Base-by-base conservation (phyloP, 139 green algal species). In the Chlorokybus atmophyticus region DNA sequence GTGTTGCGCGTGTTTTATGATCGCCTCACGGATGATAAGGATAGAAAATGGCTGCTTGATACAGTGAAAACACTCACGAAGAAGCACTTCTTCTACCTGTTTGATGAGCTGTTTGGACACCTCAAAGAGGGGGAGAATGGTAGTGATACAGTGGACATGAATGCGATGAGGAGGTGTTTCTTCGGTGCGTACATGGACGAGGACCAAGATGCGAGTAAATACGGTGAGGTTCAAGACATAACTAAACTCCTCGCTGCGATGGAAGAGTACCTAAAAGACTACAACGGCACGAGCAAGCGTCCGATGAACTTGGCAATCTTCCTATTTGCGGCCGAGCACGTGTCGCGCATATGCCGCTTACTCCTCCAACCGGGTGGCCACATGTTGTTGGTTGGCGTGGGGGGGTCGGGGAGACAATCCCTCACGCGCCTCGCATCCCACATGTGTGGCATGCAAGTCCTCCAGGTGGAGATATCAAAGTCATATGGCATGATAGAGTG, bases 51-150 rank as follows among this genome's bases (percentile, higher is more conserved):
- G 74, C 51, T 80, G 32, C 55, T 59, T 1, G 38, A 28, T 3
- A 39, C 32, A 52, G 40, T 70, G 40, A 63, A 69, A 32, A 69
- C 73, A 44, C 52, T 82, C 21, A 71, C 57, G 14, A 76, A 83
- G 54, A 57, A 57, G 21, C 78, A 85, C 71, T 90, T 86, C 59
- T 79, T 80, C 64, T 68, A 85, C 66, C 77, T 80, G 50, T 69
- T 84, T 32, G 32, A 50, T 23, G 57, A 70, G 21, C 57, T 87
- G 26, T 62, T 83, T 5, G 47, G 3, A 0, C 54, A 65, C 25
- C 54, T 64, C n/a, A 17, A 24, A 26, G 14, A 50, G 17, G 10
- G 30, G 10, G 7, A 48, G 30, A 51, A 51, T 44, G 10, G 10
- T 10, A 44, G 14, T 44, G 35, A 44, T 14, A 44, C 10, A 44